Evolutionary conservation across 1,284 basidiomycete species (phyloP), one percentile per base, ranked within the genome.

Genomic region (Pascua guehoae): DNA sequence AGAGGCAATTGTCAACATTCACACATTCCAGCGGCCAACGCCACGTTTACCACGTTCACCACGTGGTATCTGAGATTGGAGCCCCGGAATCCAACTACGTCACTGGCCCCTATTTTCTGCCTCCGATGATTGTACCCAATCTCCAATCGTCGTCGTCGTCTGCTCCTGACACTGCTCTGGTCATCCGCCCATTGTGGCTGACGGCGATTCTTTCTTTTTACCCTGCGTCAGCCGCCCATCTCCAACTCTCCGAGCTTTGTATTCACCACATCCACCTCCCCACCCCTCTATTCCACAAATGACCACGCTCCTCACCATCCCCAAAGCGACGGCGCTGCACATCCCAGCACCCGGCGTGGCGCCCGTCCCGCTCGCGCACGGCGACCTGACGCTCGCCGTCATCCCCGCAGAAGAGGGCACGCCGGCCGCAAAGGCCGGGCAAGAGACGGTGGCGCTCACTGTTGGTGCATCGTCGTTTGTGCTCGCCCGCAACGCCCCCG

Each of bases 281-380:
- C n/a, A 24, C 51, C 49, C 32, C 18, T 49, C 45, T 17, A 70
- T n/a, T n/a, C n/a, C n/a, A n/a, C n/a, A n/a, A 12, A 75, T 75
- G 73, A 69, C 70, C 46, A 70, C 72, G 10, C 63, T 78, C 40
- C 53, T 72, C 51, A 64, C 63, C 15, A 73, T 78, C 59, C 73
- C 72, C 5, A 45, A 51, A 32, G 51, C 53, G 17, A 68, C 58
- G 9, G 75, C 72, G 2, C 62, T 66, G 50, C 76, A 78, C 61
- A 44, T 76, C 47, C 73, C 76, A 5, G 64, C 69, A 0, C 70
- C 70, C 0, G 59, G 57, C 1, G 60, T 59, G 2, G 39, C 57
- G 0, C 68, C 72, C 10, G 62, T 77, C 17, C 69, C 69, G 8
- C 68, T 78, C 36, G 68, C 74, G 4, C 49, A 57, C 7, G 76